phyloP scores from a whole-genome alignment of 1,139 yeast genomes.

The Zygoascus hellenicus region DNA sequence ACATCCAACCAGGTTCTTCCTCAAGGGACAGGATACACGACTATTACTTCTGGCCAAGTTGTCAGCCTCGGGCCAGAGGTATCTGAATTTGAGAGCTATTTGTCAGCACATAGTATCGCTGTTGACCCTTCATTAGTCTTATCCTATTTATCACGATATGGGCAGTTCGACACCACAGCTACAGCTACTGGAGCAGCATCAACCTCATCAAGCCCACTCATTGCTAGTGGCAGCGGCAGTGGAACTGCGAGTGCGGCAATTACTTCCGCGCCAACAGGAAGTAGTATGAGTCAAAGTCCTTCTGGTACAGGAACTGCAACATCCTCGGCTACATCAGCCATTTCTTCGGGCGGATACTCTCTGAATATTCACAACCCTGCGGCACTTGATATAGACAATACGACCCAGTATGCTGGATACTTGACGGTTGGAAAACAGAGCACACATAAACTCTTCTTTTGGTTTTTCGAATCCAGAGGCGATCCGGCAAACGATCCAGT shows the following conservation, averaged over 20 bases:
- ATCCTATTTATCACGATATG: neutral
- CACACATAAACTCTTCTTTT: conserved; percentile 78
- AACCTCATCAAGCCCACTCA: neutral
- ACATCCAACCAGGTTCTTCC: neutral
- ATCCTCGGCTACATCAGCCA: neutral
- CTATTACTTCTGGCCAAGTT: conserved; percentile 2
- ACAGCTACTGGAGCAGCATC: neutral
- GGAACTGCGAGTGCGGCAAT: neutral
- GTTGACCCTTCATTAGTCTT: neutral
- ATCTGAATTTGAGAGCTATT: neutral
- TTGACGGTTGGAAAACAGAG: conserved; percentile 69
- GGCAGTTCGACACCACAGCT: neutral
- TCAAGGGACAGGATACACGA: neutral
- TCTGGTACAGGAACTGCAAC: neutral
- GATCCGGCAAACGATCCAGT: conserved; percentile 60
- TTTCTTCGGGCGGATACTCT: neutral
- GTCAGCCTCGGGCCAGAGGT: neutral
- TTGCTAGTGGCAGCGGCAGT: neutral
- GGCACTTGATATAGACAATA: conserved; percentile 30
- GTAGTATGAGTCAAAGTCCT: neutral
- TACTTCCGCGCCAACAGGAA: neutral
- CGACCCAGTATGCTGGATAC: conserved; percentile 75
- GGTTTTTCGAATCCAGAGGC: conserved; percentile 68
- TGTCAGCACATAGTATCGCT: neutral
- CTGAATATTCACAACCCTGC: conserved; percentile 27